These are phyloP conservation scores for Aspergillus saccharolyticus DNA, from an alignment of 495 filamentous ascomycete species.

Conservation along the genomic window DNA sequence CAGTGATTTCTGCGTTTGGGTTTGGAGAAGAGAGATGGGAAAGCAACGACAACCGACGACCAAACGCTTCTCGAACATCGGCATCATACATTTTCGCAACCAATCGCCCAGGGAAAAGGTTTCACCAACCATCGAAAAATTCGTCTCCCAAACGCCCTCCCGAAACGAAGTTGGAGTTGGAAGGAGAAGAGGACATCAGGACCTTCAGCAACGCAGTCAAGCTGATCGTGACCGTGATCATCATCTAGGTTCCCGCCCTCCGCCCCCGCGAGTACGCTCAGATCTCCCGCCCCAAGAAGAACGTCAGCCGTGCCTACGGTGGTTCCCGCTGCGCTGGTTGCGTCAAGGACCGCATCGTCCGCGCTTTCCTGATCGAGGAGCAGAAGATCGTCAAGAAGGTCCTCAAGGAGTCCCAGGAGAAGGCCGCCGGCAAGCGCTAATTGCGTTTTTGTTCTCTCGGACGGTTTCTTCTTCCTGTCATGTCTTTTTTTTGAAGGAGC, in stretches of 20 bases:
- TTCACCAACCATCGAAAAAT: background rate
- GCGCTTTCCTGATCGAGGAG: slow-evolving; percentile 99
- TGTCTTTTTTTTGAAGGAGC: slow-evolving; percentile 27
- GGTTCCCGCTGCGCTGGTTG: slow-evolving; percentile 97
- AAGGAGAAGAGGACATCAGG: background rate
- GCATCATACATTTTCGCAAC: slow-evolving; percentile 1
- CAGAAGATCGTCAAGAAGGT: slow-evolving; percentile 99
- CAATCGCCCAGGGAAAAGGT: background rate
- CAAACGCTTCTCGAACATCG: no score
- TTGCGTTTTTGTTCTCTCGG: slow-evolving; percentile 29
- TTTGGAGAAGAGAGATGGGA: background rate
- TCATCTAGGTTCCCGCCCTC: slow-evolving; percentile 83
- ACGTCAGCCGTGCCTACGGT: slow-evolving; percentile 95
- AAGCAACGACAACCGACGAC: background rate
- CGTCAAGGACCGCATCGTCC: slow-evolving; percentile 93
- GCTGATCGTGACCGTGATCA: slow-evolving; percentile 18
- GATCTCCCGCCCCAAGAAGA: slow-evolving; percentile 97
- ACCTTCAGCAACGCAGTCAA: slow-evolving; percentile 7
- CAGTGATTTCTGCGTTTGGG: slow-evolving; percentile 18
- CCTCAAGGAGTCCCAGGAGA: slow-evolving; percentile 86
- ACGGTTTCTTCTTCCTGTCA: slow-evolving; percentile 36
- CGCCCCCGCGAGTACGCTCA: slow-evolving; percentile 94
- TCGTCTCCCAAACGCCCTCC: background rate
- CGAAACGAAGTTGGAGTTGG: slow-evolving; percentile 1
- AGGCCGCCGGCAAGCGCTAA: slow-evolving; percentile 54